These are phyloP conservation scores for Phallus indusiatus DNA, from an alignment of 768 basidiomycete genomes.

Conservation along the genomic window DNA sequence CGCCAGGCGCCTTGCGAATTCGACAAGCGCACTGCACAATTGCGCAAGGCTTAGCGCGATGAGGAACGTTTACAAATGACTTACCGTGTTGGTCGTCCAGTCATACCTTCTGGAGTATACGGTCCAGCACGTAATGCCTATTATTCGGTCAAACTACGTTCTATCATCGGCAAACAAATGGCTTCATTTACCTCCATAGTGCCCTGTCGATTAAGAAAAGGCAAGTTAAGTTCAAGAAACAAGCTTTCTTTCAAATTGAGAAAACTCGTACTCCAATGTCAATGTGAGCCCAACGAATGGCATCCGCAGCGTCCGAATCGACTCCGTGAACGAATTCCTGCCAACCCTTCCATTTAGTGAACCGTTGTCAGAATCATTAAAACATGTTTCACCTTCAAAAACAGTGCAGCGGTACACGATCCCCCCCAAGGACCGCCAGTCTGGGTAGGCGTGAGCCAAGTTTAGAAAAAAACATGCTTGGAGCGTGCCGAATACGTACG, in stretches of 20 bases:
- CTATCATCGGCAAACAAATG: not conserved
- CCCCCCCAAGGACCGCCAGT: slow-evolving; percentile 67
- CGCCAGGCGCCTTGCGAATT: slow-evolving; percentile 15
- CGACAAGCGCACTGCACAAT: slow-evolving; percentile 15
- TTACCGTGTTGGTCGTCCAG: slow-evolving; percentile 69
- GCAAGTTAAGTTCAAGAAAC: slow-evolving; percentile 13
- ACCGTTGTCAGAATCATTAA: not conserved
- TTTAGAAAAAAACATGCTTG: not conserved
- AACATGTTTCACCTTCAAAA: slow-evolving; percentile 48
- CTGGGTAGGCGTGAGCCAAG: slow-evolving; percentile 24
- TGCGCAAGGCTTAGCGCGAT: not conserved
- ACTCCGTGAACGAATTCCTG: slow-evolving; percentile 63
- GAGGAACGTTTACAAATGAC: slow-evolving; percentile 15
- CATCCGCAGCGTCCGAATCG: slow-evolving; percentile 48
- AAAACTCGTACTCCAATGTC: slow-evolving; percentile 46
- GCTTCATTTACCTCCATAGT: slow-evolving; percentile 51
- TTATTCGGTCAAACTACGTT: not conserved
- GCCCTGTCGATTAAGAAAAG: slow-evolving; percentile 23
- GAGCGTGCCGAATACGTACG: slow-evolving; percentile 24
- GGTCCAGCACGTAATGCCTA: slow-evolving; percentile 40
- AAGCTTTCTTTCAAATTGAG: not conserved
- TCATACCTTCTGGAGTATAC: slow-evolving; percentile 71
- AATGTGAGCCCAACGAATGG: slow-evolving; percentile 76
- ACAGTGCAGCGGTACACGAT: slow-evolving; percentile 73
- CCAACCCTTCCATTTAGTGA: not conserved